phyloP scores from a whole-genome alignment of 73 alveolate species.

The Tetrahymena borealis region DNA sequence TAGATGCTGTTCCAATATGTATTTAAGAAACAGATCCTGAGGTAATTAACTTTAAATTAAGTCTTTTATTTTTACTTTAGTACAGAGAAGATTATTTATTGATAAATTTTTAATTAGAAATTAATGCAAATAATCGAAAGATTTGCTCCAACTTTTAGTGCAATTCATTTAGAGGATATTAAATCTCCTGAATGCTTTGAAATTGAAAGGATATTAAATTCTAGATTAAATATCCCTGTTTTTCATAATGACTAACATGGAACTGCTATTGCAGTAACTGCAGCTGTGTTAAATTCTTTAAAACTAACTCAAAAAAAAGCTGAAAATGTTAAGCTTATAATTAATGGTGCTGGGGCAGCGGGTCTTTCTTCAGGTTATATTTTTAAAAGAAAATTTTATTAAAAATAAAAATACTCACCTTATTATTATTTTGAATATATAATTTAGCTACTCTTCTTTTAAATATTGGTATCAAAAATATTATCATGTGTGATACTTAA shows the following conservation, averaged over 20 bases:
- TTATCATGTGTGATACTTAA: constrained; percentile 67
- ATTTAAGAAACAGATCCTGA: constrained; percentile 57
- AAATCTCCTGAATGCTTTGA: constrained; percentile 80
- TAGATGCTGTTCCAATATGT: constrained; percentile 61
- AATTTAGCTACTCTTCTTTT: constrained; percentile 45
- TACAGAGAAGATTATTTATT: too few relatives aligned
- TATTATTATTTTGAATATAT: background rate
- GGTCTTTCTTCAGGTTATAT: constrained; percentile 62
- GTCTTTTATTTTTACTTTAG: too few relatives aligned
- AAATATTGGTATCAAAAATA: constrained; percentile 62
- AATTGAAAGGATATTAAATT: constrained; percentile 53
- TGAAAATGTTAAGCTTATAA: constrained; percentile 58
- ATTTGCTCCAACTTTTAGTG: constrained; percentile 67
- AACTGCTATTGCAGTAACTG: constrained; percentile 70
- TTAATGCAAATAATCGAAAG: constrained; percentile 43
- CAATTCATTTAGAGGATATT: constrained; percentile 74
- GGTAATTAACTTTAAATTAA: background rate
- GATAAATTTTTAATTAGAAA: background rate
- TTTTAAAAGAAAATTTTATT: too few relatives aligned
- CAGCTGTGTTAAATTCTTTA: constrained; percentile 68
- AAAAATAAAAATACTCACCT: too few relatives aligned
- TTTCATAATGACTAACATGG: constrained; percentile 89
- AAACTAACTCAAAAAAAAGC: constrained; percentile 47
- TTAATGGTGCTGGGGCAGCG: constrained; percentile 93
- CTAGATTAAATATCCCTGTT: constrained; percentile 59